A percentile compares a stretch with the other conserved stretches of the same genome.
These are phyloP conservation scores for Kodamaea fukazawae DNA, from an alignment of 805 yeast species.

Conservation along the genomic window DNA sequence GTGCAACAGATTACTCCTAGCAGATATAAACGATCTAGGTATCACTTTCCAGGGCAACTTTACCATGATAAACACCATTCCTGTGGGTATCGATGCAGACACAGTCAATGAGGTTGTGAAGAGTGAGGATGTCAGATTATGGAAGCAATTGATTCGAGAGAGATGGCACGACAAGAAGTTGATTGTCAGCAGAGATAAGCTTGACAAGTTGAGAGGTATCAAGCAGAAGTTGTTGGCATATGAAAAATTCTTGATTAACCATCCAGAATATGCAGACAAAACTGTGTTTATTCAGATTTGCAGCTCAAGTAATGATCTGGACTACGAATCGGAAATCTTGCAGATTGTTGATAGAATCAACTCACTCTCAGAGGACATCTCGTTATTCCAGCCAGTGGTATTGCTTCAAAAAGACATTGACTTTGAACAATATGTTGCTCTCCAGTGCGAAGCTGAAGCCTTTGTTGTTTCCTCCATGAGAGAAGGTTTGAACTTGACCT, in stretches of 20 bases:
- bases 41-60: slow-evolving; percentile 59
- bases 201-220: slow-evolving; percentile 84
- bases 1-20: slow-evolving; percentile 75
- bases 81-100: slow-evolving; percentile 78
- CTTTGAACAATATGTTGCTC: slow-evolving; percentile 84
- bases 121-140: slow-evolving; percentile 52
- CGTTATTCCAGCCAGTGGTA: slow-evolving; percentile 78
- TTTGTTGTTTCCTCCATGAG: slow-evolving; percentile 89
- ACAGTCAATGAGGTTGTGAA: slow-evolving; percentile 47
- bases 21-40: slow-evolving; percentile 69
- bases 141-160: slow-evolving; percentile 70
- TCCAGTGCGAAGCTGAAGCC: slow-evolving; percentile 79
- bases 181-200: slow-evolving; percentile 84
- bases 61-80: slow-evolving; percentile 55
- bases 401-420: slow-evolving; percentile 85
- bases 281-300: slow-evolving; percentile 84
- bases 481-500: slow-evolving; percentile 95
- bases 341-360: slow-evolving; percentile 83
- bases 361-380: slow-evolving; percentile 66
- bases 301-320: slow-evolving; percentile 54
- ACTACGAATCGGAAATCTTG: slow-evolving; percentile 70
- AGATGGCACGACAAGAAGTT: slow-evolving; percentile 73
- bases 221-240: slow-evolving; percentile 85
- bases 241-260: slow-evolving; percentile 66
- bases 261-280: slow-evolving; percentile 67